Evolutionary conservation across 2,329 filamentous ascomycete genomes (phyloP).

Genomic region (Aspergillus sergii): DNA sequence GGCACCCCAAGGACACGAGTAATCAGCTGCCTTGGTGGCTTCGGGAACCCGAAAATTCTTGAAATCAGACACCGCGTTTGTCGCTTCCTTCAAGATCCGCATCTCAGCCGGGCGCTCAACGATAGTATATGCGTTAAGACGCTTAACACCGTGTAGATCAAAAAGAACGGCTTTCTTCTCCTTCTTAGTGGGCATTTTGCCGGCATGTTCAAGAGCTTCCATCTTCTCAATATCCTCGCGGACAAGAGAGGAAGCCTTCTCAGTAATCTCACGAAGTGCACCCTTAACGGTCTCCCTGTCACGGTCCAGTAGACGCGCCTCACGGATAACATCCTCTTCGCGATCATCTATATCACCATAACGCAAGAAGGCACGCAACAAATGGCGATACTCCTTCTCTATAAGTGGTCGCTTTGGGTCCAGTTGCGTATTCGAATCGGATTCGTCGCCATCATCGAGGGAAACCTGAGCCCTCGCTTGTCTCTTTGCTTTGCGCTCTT

Average conservation of each 20-base stretch:
- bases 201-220: conserved; percentile 67
- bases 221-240: conserved; percentile 71
- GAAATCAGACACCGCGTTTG: conserved; percentile 67
- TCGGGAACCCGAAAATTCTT: conserved; percentile 83
- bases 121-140: conserved; percentile 93
- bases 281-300: conserved; percentile 77
- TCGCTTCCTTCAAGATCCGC: conserved; percentile 76
- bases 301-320: conserved; percentile 80
- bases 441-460: conserved; percentile 70
- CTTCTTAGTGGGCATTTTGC: conserved; percentile 89
- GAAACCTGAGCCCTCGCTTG: conserved; percentile 66
- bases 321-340: conserved; percentile 80
- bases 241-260: conserved; percentile 69
- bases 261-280: conserved; percentile 76
- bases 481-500: conserved; percentile 71
- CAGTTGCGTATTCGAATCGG: conserved; percentile 62
- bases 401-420: conserved; percentile 89
- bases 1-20: conserved; percentile 88
- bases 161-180: conserved; percentile 97
- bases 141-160: conserved; percentile 89
- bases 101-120: conserved; percentile 89
- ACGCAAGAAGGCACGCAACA: conserved; percentile 86
- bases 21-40: conserved; percentile 88
- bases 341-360: conserved; percentile 90
- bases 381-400: conserved; percentile 89